A percentile compares a stretch with the other conserved stretches of the same genome.
phyloP scores from a whole-genome alignment of 78 protist genomes.

The Acrasis kona region DNA sequence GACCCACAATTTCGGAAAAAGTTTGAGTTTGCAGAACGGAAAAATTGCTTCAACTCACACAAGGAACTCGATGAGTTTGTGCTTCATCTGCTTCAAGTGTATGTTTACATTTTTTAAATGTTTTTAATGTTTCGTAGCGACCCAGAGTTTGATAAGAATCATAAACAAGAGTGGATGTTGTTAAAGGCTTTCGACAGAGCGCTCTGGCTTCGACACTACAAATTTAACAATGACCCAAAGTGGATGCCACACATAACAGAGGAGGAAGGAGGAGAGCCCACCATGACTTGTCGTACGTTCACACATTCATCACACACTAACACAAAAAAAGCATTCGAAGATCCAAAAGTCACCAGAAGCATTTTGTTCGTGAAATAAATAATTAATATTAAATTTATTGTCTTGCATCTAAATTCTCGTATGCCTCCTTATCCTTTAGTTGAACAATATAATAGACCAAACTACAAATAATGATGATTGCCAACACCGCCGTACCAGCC shows the following conservation, averaged over 20 bases:
- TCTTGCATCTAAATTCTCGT: too few species aligned
- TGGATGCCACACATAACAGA: not conserved
- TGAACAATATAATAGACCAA: not conserved
- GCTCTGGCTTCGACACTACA: not conserved
- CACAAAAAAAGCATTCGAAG: too few species aligned
- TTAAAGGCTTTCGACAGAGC: not conserved
- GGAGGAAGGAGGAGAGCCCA: too few species aligned
- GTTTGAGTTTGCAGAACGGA: not conserved
- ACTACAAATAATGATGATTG: not conserved
- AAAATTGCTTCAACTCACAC: not conserved
- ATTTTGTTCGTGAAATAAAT: too few species aligned
- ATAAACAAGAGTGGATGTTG: not conserved
- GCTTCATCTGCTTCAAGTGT: not conserved
- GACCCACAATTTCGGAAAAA: not conserved
- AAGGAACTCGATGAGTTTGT: not conserved
- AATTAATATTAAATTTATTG: too few species aligned
- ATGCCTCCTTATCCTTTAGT: not conserved
- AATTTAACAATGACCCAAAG: not conserved
- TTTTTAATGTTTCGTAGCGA: too few species aligned
- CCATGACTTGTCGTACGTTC: too few species aligned
- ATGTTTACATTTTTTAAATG: too few species aligned
- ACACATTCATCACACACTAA: too few species aligned
- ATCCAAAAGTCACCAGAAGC: too few species aligned
- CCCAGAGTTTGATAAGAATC: not conserved
- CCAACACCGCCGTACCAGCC: not conserved